phyloP scores from a whole-genome alignment of 2,329 filamentous ascomycete species.

The Pleurostoma richardsiae region DNA sequence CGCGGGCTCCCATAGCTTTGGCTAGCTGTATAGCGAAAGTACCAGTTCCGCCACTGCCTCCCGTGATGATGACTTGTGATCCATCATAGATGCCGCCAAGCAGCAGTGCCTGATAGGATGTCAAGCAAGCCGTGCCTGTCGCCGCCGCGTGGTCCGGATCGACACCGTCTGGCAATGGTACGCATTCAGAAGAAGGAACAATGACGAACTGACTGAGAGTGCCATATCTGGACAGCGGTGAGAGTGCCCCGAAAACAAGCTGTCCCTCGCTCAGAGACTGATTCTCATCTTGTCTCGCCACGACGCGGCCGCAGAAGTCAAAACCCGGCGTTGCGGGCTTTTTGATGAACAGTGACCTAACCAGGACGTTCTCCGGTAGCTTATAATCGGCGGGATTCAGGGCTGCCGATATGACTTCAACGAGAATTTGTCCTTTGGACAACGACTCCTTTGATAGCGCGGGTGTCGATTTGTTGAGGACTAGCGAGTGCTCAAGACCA shows the following conservation, averaged over 20 bases:
- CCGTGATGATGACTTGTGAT: conserved; percentile 24
- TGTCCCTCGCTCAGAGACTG: conserved; percentile 8
- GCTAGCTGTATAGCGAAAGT: conserved; percentile 30
- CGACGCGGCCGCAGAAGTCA: conserved; percentile 47
- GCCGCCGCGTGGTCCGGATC: conserved; percentile 14
- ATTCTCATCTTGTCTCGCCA: conserved; percentile 12
- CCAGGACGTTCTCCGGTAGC: conserved; percentile 31
- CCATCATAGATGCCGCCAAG: conserved; percentile 7
- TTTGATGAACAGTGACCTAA: conserved; percentile 25
- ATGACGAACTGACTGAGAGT: conserved; percentile 12
- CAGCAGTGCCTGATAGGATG: conserved; percentile 15
- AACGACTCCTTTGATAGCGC: background rate
- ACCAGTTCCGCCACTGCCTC: conserved; percentile 29
- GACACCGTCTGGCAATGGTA: conserved; percentile 7
- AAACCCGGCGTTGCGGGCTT: conserved; percentile 39
- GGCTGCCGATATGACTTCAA: conserved; percentile 35
- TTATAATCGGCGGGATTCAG: conserved; percentile 49
- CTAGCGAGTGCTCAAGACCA: background rate
- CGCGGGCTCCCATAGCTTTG: conserved; percentile 23
- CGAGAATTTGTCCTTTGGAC: conserved; percentile 21
- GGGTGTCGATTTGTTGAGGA: background rate
- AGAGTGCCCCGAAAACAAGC: conserved; percentile 12
- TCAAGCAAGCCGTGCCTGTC: conserved; percentile 14
- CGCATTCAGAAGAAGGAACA: conserved; percentile 1
- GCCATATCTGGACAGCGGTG: conserved; percentile 7